Evolutionary conservation across 345 rosid genomes (phyloP), one percentile per base, ranked within the genome.

Genomic region (Camelina laxa): DNA sequence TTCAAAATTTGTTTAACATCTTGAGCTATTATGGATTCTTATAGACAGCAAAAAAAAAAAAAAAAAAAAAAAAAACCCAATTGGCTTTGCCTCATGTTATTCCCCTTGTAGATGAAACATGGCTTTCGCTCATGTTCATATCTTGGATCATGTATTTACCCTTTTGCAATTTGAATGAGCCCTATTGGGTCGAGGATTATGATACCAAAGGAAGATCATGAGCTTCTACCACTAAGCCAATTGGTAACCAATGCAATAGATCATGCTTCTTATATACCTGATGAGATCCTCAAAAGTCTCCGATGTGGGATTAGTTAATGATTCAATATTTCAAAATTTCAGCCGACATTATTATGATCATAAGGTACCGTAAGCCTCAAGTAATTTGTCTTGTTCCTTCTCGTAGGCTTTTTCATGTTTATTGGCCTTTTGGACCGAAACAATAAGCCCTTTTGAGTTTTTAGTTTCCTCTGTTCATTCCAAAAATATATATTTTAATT

Each of bases 101-200:
- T 30, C 17, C 17, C 17, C 36, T 4, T 24, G 10, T 3, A 24
- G 35, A 24, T 24, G 27, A 2, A 24, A 24, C 27, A 24, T 24
- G 27, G 27, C 27, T 24, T 22, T 22, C 3, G 24, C 24, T 22
- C 3, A 24, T 24, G 27, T 24, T 24, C 4, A 24, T 24, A 24
- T 24, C 27, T 24, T 15, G 21, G 20, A 30, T 30, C 60, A 56
- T 56, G 2, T 27, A 27, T 24, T 12, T 49, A 49, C 9, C 54
- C 22, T 49, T 3, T 17, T 2, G 54, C 9, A 45, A 47, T 47
- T 47, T 9, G 6, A 19, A 19, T 4, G 60, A 56, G 3, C 60
- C 39, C 60, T 30, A 56, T 30, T 30, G 60, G 60, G 60, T 56
- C 17, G 4, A 30, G 60, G 60, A 56, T 56, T n/a, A 56, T 31